A percentile compares a stretch with the other conserved stretches of the same genome.
phyloP scores from a whole-genome alignment of 345 rosid species.

The Eucalyptus marginata region DNA sequence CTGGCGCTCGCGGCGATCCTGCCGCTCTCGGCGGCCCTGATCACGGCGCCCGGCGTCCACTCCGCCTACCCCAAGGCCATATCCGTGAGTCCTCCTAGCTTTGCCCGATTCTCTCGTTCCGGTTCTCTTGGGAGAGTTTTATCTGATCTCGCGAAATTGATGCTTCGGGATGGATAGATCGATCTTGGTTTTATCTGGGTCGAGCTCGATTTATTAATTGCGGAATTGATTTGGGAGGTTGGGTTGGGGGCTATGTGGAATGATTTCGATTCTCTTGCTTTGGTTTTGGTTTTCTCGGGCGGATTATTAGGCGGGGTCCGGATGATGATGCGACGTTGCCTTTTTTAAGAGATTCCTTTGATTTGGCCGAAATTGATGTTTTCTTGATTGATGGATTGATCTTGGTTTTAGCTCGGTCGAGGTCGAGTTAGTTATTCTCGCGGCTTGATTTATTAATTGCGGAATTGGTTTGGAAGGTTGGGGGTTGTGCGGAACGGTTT shows the following conservation, averaged over 20 bases:
- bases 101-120: not conserved
- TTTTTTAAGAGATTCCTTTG: not conserved
- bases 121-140: too few relatives aligned
- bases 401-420: not conserved
- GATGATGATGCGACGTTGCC: not conserved
- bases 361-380: not conserved
- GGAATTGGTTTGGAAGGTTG: not conserved
- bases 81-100: slow-evolving; percentile 22
- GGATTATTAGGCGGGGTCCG: not conserved
- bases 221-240: too few relatives aligned
- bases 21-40: slow-evolving; percentile 19
- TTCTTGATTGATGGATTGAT: not conserved
- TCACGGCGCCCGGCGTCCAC: slow-evolving; percentile 26
- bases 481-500: not conserved
- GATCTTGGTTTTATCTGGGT: too few relatives aligned
- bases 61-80: slow-evolving; percentile 61
- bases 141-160: too few relatives aligned
- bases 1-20: slow-evolving; percentile 17
- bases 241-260: too few relatives aligned
- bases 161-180: too few relatives aligned
- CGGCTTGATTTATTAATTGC: not conserved
- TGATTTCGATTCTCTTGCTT: too few relatives aligned
- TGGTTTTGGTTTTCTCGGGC: not conserved
- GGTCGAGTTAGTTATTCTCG: not conserved
- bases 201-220: too few relatives aligned